A percentile compares a stretch with the other conserved stretches of the same genome.
These are phyloP conservation scores for Xylaria sp. DNA, from an alignment of 2,329 filamentous ascomycete species.

Conservation along the genomic window DNA sequence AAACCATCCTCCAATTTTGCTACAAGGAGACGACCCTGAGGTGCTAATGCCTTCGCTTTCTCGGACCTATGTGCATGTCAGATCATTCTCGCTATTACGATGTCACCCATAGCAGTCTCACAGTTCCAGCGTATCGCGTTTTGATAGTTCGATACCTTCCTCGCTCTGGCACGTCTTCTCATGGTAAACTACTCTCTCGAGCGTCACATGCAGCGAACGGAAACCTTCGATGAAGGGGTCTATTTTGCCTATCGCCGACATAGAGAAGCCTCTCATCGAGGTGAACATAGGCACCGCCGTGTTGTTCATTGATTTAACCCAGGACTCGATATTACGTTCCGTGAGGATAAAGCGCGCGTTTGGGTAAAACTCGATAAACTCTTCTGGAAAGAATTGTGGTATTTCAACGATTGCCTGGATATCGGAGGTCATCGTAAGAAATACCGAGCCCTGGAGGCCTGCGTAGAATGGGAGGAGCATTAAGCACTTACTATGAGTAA, in stretches of 20 bases:
- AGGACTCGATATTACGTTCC: conserved; percentile 48
- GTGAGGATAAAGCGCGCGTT: conserved; percentile 51
- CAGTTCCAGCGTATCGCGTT: conserved; percentile 32
- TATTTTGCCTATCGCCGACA: conserved; percentile 42
- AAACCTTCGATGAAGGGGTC: conserved; percentile 39
- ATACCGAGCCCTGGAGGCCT: background rate
- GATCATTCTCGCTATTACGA: background rate
- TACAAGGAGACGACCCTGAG: conserved; percentile 46
- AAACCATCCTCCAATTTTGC: conserved; percentile 51
- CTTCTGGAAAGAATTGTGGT: conserved; percentile 45
- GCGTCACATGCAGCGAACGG: conserved; percentile 33
- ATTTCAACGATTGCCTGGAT: conserved; percentile 42
- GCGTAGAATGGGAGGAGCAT: background rate
- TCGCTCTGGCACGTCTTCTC: conserved; percentile 27
- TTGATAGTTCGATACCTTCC: conserved; percentile 29
- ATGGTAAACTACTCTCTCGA: conserved; percentile 35
- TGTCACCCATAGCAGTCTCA: conserved; percentile 10
- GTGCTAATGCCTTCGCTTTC: conserved; percentile 44
- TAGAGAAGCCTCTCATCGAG: conserved; percentile 40
- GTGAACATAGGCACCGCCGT: conserved; percentile 36
- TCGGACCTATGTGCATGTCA: conserved; percentile 41
- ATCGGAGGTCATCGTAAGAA: background rate
- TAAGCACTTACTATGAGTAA: conserved; percentile 15
- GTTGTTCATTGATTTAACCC: conserved; percentile 48
- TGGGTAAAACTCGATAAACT: conserved; percentile 47